Evolutionary conservation across 495 filamentous ascomycete genomes (phyloP).

Genomic region (Podospora pseudoanserina): DNA sequence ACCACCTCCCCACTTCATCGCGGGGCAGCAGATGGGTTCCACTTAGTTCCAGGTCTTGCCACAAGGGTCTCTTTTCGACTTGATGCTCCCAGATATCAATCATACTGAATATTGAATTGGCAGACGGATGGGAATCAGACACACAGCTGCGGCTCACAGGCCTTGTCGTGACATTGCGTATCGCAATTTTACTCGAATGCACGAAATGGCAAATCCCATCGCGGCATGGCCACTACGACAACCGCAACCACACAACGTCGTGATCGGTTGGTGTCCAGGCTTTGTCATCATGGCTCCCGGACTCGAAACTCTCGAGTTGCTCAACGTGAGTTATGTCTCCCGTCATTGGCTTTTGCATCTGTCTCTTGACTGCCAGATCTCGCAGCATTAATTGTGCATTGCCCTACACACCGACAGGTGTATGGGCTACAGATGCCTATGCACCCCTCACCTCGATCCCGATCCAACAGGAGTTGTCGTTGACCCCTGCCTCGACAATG

Average conservation of each 20-base stretch:
- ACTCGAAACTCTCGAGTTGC: neutral
- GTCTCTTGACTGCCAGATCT: conserved; percentile 6
- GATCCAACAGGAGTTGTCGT: conserved; percentile 7
- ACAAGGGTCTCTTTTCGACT: conserved; percentile 6
- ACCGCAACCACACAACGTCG: conserved; percentile 2
- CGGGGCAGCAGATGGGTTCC: conserved; percentile 16
- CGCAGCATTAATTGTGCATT: neutral
- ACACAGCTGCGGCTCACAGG: conserved; percentile 2
- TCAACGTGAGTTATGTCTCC: conserved; percentile 1
- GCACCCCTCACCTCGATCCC: too few species aligned
- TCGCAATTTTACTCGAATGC: conserved; percentile 15
- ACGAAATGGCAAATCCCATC: neutral
- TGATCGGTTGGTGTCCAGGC: neutral
- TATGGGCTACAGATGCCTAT: too few species aligned
- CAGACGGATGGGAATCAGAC: neutral
- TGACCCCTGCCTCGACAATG: neutral
- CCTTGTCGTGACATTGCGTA: conserved; percentile 7
- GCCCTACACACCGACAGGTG: neutral
- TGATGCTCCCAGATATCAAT: neutral
- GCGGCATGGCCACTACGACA: neutral
- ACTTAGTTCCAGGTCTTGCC: conserved; percentile 9
- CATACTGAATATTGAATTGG: neutral
- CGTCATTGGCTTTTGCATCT: neutral
- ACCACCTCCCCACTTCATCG: neutral
- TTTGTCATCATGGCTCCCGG: neutral